Conservation (phyloP, 2,329 filamentous ascomycete species). For the Xylaria hypoxylon region DNA sequence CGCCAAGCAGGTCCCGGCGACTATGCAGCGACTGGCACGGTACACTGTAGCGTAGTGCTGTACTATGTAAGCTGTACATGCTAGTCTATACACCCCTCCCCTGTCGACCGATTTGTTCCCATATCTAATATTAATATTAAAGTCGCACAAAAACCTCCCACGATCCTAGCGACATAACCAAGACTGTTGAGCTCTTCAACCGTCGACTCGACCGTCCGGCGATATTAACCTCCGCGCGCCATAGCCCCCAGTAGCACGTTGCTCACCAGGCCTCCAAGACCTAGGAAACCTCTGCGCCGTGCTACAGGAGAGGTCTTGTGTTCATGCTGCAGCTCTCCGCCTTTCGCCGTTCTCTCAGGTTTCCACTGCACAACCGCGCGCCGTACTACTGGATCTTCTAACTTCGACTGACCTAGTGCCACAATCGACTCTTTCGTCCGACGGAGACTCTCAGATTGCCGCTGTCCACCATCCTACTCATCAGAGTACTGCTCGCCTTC, state of each 20-base stretch:
- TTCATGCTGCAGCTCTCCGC: conserved; percentile 60
- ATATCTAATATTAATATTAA: conserved; percentile 54
- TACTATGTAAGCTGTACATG: conserved; percentile 34
- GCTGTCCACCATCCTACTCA: conserved; percentile 42
- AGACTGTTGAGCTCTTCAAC: conserved; percentile 49
- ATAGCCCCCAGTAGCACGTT: conserved; percentile 47
- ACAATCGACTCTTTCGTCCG: conserved; percentile 65
- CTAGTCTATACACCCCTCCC: conserved; percentile 43
- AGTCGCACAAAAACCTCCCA: conserved; percentile 54
- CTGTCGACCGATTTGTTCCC: conserved; percentile 50
- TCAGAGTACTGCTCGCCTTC: conserved; percentile 38
- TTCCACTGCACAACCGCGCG: conserved; percentile 61
- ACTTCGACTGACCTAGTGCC: conserved; percentile 61
- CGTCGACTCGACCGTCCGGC: conserved; percentile 47
- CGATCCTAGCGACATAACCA: conserved; percentile 48
- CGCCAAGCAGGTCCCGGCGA: conserved; percentile 50
- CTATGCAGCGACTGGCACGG: conserved; percentile 47
- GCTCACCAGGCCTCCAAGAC: conserved; percentile 47
- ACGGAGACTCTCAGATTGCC: conserved; percentile 56
- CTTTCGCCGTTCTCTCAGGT: conserved; percentile 55
- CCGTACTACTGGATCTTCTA: conserved; percentile 60
- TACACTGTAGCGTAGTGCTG: conserved; percentile 41
- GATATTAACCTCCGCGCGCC: conserved; percentile 48
- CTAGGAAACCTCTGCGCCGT: conserved; percentile 47
- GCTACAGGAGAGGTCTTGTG: conserved; percentile 51